These are phyloP conservation scores for Hypomyces perniciosus DNA, from an alignment of 2,329 filamentous ascomycete species.

Conservation along the genomic window DNA sequence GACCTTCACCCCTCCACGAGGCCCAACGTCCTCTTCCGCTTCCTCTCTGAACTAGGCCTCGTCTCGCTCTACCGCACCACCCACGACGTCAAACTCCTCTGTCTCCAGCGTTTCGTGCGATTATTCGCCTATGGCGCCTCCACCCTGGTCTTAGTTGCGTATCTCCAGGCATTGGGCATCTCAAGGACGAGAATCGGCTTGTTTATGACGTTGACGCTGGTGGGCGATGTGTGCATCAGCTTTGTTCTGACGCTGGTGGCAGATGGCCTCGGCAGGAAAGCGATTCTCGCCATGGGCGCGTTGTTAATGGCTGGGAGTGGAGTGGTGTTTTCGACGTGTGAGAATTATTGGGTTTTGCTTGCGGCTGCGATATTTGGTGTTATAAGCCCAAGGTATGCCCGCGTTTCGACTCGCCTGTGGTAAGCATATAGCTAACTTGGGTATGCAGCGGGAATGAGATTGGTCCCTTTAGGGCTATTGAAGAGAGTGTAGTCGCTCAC, in stretches of 20 bases:
- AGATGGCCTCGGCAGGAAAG: slow-evolving; percentile 49
- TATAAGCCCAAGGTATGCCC: slow-evolving; percentile 42
- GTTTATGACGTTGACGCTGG: slow-evolving; percentile 60
- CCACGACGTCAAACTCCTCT: slow-evolving; percentile 51
- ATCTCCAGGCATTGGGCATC: slow-evolving; percentile 44
- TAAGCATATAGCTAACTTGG: neutral
- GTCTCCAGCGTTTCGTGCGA: slow-evolving; percentile 53
- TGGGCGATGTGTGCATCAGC: slow-evolving; percentile 54
- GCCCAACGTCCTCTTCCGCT: slow-evolving; percentile 1
- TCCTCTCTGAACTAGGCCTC: slow-evolving; percentile 22
- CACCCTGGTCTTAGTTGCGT: slow-evolving; percentile 52
- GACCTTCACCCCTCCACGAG: neutral
- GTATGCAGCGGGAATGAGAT: slow-evolving; percentile 55
- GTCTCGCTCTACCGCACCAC: slow-evolving; percentile 17
- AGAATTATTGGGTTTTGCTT: slow-evolving; percentile 54
- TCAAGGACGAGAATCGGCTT: slow-evolving; percentile 50
- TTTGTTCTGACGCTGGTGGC: slow-evolving; percentile 53
- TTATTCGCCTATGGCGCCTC: slow-evolving; percentile 58
- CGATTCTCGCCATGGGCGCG: slow-evolving; percentile 49
- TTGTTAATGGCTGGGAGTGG: slow-evolving; percentile 51
- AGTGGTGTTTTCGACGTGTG: slow-evolving; percentile 44
- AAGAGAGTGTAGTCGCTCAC: slow-evolving; percentile 55
- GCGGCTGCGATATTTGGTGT: slow-evolving; percentile 54
- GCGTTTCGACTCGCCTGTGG: neutral
- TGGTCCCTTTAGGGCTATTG: slow-evolving; percentile 56